Percentiles rank a stretch among this genome's conserved stretches.
phyloP scores from a whole-genome alignment of 2,329 filamentous ascomycete genomes.

The Biscogniauxia marginata region DNA sequence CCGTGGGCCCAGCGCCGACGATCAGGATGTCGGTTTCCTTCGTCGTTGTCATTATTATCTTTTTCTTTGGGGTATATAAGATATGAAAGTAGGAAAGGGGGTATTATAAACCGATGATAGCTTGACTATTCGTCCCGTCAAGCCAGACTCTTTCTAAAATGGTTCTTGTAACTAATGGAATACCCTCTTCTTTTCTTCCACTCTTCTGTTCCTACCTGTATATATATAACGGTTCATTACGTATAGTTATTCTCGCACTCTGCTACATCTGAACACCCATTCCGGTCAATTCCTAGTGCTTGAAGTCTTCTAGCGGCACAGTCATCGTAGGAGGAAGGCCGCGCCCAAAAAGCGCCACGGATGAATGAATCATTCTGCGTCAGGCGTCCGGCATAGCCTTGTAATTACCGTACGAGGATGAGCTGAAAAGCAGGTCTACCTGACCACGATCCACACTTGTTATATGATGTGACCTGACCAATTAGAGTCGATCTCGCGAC shows the following conservation, averaged over 20 bases:
- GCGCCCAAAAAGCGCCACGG: too few relatives aligned
- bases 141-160: too few relatives aligned
- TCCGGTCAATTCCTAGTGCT: not conserved
- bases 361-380: too few relatives aligned
- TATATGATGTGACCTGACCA: not conserved
- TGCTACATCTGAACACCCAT: not conserved
- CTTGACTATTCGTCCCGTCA: too few relatives aligned
- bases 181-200: too few relatives aligned
- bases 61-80: not conserved
- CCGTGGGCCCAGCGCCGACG: conserved; percentile 26
- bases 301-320: not conserved
- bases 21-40: conserved; percentile 21
- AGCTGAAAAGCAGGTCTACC: not conserved
- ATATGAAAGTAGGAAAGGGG: not conserved
- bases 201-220: too few relatives aligned
- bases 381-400: not conserved
- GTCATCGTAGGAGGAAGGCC: too few relatives aligned
- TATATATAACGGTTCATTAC: not conserved
- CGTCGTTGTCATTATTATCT: not conserved
- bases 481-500: not conserved
- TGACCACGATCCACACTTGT: too few relatives aligned
- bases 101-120: not conserved
- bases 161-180: too few relatives aligned
- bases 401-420: not conserved
- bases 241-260: not conserved